Evolutionary conservation across 306 rosid species (phyloP).

Genomic region (Quercus engelmannii): DNA sequence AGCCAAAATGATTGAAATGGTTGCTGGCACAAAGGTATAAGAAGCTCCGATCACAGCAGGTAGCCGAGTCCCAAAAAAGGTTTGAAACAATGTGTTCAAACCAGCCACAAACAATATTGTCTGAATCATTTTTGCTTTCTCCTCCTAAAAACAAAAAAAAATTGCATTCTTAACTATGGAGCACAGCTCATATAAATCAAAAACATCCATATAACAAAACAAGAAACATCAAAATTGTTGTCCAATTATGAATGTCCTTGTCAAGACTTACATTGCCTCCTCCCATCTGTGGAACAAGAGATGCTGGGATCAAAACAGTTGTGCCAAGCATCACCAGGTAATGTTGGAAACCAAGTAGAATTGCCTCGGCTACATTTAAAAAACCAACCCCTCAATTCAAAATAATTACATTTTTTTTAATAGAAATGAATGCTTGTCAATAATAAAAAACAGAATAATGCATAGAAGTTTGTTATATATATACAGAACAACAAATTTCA

Average conservation of each 20-base stretch:
- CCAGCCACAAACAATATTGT: constrained; percentile 88
- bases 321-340: constrained; percentile 98
- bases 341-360: constrained; percentile 95
- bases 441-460: background rate
- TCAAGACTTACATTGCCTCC: constrained; percentile 82
- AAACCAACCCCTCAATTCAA: constrained; percentile 11
- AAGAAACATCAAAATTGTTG: constrained; percentile 13
- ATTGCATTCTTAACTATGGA: constrained; percentile 20
- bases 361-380: constrained; percentile 80
- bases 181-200: background rate
- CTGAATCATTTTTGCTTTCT: constrained; percentile 91
- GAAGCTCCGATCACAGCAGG: constrained; percentile 95
- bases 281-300: constrained; percentile 95
- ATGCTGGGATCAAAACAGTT: constrained; percentile 83
- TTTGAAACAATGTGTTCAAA: constrained; percentile 72
- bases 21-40: constrained; percentile 84
- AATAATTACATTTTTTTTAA: constrained; percentile 13
- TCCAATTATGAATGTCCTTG: background rate
- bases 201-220: background rate
- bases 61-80: constrained; percentile 84
- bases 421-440: background rate
- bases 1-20: constrained; percentile 89
- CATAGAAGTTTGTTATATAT: too few relatives aligned
- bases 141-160: constrained; percentile 51
- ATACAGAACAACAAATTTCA: too few relatives aligned